These are phyloP conservation scores for Trichomonas tenax DNA, from an alignment of 208 protist genomes.

Conservation along the genomic window DNA sequence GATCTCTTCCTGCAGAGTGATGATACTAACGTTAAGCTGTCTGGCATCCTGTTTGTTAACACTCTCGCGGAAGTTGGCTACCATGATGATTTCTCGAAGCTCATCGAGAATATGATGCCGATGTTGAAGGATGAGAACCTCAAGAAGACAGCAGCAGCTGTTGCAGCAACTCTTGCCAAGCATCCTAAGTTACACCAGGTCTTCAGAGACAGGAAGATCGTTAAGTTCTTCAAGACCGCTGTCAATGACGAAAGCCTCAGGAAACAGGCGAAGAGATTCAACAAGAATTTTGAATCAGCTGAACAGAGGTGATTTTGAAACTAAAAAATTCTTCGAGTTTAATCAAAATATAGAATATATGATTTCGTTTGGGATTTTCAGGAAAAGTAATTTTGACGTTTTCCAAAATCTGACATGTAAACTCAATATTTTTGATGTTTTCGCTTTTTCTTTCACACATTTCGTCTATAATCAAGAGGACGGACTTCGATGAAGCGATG, in stretches of 20 bases:
- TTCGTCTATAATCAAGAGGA: neutral
- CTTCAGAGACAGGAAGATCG: neutral
- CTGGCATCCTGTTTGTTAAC: neutral
- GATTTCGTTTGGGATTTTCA: no score
- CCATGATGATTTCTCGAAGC: neutral
- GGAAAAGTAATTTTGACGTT: no score
- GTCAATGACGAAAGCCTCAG: neutral
- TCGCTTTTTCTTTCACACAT: neutral
- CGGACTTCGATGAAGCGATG: neutral
- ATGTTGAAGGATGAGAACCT: neutral
- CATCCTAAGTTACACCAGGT: neutral
- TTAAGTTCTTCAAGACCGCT: neutral
- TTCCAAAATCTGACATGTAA: no score
- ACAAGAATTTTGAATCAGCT: neutral
- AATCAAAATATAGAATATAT: no score
- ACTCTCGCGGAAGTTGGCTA: neutral
- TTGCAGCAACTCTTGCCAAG: neutral
- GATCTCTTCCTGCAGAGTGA: neutral
- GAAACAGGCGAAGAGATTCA: neutral
- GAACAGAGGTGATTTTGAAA: neutral
- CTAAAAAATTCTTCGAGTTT: neutral
- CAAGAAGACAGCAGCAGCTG: neutral
- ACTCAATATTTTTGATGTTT: neutral
- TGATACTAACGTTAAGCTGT: neutral
- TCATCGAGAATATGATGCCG: neutral